A percentile compares a stretch with the other conserved stretches of the same genome.
Conservation (phyloP, 805 yeast genomes). For the Kazachstania psychrophila region DNA sequence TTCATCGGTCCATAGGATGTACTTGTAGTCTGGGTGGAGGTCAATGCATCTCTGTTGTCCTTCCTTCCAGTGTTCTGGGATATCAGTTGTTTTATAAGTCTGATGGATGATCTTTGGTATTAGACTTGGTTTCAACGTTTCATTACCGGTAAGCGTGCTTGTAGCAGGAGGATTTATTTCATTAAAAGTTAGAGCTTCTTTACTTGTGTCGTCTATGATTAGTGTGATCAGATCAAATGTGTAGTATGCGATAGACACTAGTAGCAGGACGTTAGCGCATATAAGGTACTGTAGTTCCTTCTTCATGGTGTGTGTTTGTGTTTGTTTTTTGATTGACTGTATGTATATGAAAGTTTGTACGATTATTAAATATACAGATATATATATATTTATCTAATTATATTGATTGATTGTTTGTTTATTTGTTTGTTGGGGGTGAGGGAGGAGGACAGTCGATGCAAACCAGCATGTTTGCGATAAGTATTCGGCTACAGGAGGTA, state of each 20-base stretch:
- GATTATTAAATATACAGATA: background rate
- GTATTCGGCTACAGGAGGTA: no score
- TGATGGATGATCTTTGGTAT: slow-evolving; percentile 91
- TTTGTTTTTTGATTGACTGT: no score
- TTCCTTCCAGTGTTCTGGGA: slow-evolving; percentile 71
- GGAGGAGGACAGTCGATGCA: no score
- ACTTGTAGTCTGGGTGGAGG: slow-evolving; percentile 77
- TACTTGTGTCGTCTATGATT: slow-evolving; percentile 55
- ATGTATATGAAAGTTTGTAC: background rate
- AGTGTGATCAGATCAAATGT: slow-evolving; percentile 64
- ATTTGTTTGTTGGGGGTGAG: no score
- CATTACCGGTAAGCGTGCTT: background rate
- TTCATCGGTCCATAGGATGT: slow-evolving; percentile 82
- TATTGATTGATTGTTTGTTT: no score
- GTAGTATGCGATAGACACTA: slow-evolving; percentile 45
- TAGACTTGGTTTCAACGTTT: slow-evolving; percentile 19
- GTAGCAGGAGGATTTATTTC: slow-evolving; percentile 53
- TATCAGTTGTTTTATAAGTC: slow-evolving; percentile 68
- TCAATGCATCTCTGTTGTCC: slow-evolving; percentile 70
- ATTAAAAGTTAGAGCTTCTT: slow-evolving; percentile 49
- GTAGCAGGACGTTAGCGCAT: slow-evolving; percentile 45
- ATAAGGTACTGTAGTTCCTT: slow-evolving; percentile 53
- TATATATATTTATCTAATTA: no score
- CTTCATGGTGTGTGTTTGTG: slow-evolving; percentile 35
- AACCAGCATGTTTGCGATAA: no score